Evolutionary conservation across 192 early-diverging fungal genomes (phyloP), one percentile per base, ranked within the genome.

Genomic region (Dissophora ornata): DNA sequence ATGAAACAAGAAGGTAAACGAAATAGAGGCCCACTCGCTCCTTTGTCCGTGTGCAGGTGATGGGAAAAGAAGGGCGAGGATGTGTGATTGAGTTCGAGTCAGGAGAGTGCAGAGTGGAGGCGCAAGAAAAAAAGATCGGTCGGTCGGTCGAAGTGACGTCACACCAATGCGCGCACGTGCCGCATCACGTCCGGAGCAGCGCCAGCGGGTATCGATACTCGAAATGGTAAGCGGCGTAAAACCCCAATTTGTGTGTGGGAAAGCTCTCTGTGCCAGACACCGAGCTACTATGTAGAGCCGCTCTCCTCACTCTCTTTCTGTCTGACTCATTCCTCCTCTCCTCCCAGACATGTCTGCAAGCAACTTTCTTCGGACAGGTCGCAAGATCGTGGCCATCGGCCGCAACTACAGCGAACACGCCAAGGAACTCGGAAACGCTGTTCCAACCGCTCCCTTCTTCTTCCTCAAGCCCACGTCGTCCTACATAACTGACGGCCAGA

Each of bases 301-400:
- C 36, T 38, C 13, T 38, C 36, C 36, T 38, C 36, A 38, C 13
- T 38, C 36, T 13, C 36, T 13, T 32, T 45, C 10, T 26, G 3
- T 60, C 25, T 40, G 33, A 19, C 30, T 33, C 32, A n/a, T 49
- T 49, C 46, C n/a, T 45, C 38, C 48, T 18, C 30, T 22, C 1
- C 24, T 13, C 28, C 36, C 29, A 57, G n/a, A 33, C 29, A 18
- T 85, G 83, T 57, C 70, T 19, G 50, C 75, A 18, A 64, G 67
- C 49, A 70, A 80, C 46, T 87, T 89, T 53, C 63, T 82, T 18
- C 59, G 65, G n/a, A 57, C 79, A 22, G 90, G 92, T 18, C 89
- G 92, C 61, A 97, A 97, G 74, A 97, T 98, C 58, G 84, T 98
- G 26, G 96, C 92, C 53, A 97, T 98, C 57, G 96, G 97, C n/a